phyloP scores from a whole-genome alignment of 164 flowering plant genomes.

The Buxus sempervirens region DNA sequence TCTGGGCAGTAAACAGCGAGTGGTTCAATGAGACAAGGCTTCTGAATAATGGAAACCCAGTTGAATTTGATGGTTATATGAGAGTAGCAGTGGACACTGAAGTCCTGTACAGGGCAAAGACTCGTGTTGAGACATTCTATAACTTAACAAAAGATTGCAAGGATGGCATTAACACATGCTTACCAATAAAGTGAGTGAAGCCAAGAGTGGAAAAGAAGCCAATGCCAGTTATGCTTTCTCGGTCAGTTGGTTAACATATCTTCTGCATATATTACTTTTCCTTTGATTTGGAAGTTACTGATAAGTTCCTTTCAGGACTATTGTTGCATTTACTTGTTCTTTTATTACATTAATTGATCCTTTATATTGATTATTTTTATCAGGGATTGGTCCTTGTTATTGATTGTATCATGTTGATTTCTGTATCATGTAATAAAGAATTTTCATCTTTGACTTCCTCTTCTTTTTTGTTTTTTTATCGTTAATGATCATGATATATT shows the following conservation, averaged over 20 bases:
- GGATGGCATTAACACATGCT: slow-evolving; percentile 92
- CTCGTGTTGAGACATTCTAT: slow-evolving; percentile 80
- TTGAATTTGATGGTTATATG: slow-evolving; percentile 95
- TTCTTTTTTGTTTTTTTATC: too few species aligned
- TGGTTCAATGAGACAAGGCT: slow-evolving; percentile 83
- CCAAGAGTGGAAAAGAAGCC: neutral
- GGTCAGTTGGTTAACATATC: slow-evolving; percentile 11
- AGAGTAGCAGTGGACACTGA: slow-evolving; percentile 94
- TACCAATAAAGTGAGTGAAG: slow-evolving; percentile 18
- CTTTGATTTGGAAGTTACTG: neutral
- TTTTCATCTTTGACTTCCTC: neutral
- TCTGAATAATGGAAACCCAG: slow-evolving; percentile 63
- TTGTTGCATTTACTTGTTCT: neutral
- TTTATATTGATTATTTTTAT: too few species aligned
- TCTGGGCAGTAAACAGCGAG: slow-evolving; percentile 85
- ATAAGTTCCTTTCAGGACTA: neutral
- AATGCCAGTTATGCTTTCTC: slow-evolving; percentile 4
- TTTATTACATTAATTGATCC: slow-evolving; percentile 15
- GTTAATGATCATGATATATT: too few species aligned
- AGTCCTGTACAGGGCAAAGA: slow-evolving; percentile 81
- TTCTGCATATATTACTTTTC: neutral
- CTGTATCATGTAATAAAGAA: slow-evolving; percentile 2
- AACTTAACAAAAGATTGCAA: slow-evolving; percentile 91
- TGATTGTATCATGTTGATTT: neutral
- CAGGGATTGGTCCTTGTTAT: neutral